Conservation (phyloP, 495 filamentous ascomycete species). For the Tetracladium setigerum region DNA sequence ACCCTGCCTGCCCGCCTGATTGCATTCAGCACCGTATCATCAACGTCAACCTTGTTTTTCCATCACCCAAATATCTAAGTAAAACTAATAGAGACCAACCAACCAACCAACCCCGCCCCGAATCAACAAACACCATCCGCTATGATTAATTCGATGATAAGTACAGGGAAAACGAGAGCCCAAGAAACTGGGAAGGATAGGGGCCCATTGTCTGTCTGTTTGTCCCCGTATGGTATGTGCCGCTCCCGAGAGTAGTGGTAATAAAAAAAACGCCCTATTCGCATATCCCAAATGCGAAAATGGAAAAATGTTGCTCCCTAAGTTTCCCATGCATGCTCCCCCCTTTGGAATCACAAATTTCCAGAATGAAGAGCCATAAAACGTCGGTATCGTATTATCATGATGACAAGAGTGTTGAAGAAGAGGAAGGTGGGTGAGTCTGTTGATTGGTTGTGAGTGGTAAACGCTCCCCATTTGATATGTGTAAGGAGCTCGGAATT, state of each 20-base stretch:
- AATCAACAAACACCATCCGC: conserved; percentile 2
- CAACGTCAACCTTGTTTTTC: too few relatives aligned
- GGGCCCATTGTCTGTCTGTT: too few relatives aligned
- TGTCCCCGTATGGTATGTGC: background rate
- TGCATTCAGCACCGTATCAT: too few relatives aligned
- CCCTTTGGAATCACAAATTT: background rate
- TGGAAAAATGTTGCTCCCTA: background rate
- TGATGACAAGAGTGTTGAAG: background rate
- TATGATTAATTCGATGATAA: conserved; percentile 1
- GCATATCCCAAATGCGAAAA: background rate
- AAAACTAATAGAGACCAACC: too few relatives aligned
- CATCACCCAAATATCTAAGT: too few relatives aligned
- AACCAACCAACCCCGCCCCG: too few relatives aligned
- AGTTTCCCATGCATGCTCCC: background rate
- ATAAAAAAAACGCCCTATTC: background rate
- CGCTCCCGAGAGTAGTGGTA: background rate
- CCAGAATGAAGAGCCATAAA: background rate
- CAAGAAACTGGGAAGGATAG: too few relatives aligned
- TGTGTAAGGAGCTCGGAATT: background rate
- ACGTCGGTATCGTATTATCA: conserved; percentile 8
- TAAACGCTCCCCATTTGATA: background rate
- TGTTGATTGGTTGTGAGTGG: background rate
- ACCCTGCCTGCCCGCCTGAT: too few relatives aligned
- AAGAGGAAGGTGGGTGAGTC: background rate
- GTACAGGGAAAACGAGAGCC: too few relatives aligned